Conservation (phyloP, 768 basidiomycete genomes). For the Glaciozyma martinii region DNA sequence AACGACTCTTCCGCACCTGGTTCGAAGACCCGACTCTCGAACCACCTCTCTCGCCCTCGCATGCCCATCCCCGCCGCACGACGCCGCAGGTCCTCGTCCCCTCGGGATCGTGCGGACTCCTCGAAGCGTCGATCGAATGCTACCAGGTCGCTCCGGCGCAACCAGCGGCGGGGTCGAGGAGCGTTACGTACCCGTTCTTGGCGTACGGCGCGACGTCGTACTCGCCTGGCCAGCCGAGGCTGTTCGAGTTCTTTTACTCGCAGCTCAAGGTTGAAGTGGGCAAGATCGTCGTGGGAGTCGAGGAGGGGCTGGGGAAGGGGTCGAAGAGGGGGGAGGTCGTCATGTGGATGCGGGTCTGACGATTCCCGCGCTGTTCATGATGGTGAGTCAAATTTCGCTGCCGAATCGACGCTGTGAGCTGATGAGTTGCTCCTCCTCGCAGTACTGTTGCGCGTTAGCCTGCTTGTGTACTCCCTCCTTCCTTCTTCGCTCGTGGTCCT, state of each 20-base stretch:
- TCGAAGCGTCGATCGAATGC: neutral
- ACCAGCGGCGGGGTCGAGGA: neutral
- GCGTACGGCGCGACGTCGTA: neutral
- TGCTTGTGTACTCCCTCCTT: too few relatives aligned
- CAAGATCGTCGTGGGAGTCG: constrained; percentile 13
- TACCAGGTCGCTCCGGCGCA: neutral
- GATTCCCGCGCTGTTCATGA: too few relatives aligned
- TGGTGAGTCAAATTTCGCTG: too few relatives aligned
- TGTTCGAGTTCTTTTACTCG: constrained; percentile 17
- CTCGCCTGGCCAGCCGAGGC: neutral
- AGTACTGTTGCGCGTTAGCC: too few relatives aligned
- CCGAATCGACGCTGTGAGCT: too few relatives aligned
- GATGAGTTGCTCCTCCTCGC: too few relatives aligned
- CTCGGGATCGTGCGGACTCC: neutral
- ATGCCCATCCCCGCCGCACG: neutral
- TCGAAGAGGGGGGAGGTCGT: neutral
- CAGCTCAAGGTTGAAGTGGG: constrained; percentile 11
- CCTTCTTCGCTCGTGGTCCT: too few relatives aligned
- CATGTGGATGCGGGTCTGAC: neutral
- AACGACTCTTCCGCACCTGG: constrained; percentile 9
- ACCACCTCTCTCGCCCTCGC: neutral
- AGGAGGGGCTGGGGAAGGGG: constrained; percentile 11
- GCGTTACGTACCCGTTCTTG: neutral
- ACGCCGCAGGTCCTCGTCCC: neutral
- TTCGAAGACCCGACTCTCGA: neutral